These are phyloP conservation scores for Periconia sp. DNA, from an alignment of 2,329 filamentous ascomycete species.

Conservation along the genomic window DNA sequence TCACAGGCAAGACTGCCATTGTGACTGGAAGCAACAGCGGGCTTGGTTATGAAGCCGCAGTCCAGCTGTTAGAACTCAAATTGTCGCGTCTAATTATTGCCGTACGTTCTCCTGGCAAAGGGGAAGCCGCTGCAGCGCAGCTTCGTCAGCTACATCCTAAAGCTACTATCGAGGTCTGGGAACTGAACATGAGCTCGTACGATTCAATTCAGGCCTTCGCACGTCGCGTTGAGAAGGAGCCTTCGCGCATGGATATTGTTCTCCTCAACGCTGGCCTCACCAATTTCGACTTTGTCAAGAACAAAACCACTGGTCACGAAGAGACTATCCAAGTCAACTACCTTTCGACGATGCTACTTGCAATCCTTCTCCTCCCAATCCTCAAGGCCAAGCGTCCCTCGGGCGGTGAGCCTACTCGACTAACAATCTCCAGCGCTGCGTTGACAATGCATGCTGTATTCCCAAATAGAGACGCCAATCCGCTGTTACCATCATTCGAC, in stretches of 20 bases:
- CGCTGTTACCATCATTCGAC: conserved; percentile 24
- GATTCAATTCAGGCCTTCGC: conserved; percentile 28
- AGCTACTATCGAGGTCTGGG: conserved; percentile 28
- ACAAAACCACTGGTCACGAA: conserved; percentile 36
- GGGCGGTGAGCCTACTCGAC: conserved; percentile 5
- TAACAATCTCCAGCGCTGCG: conserved; percentile 17
- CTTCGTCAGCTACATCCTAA: background rate
- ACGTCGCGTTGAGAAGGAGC: conserved; percentile 8
- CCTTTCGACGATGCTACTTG: conserved; percentile 60
- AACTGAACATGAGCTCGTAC: conserved; percentile 29
- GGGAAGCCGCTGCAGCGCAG: background rate
- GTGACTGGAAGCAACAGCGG: conserved; percentile 20
- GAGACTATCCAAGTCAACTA: conserved; percentile 61
- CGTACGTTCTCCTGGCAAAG: background rate
- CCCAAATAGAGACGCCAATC: conserved; percentile 10
- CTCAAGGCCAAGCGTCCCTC: conserved; percentile 19
- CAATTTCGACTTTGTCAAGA: conserved; percentile 13
- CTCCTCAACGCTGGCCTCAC: conserved; percentile 45
- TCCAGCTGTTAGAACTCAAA: conserved; percentile 5
- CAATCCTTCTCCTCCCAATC: conserved; percentile 52
- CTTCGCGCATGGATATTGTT: conserved; percentile 24
- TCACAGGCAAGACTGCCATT: conserved; percentile 12
- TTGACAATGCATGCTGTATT: conserved; percentile 8
- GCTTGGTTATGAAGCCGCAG: conserved; percentile 17
- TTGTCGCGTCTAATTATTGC: background rate